Base-by-base conservation (phyloP, 495 filamentous ascomycete species). In the Terfezia claveryi region DNA sequence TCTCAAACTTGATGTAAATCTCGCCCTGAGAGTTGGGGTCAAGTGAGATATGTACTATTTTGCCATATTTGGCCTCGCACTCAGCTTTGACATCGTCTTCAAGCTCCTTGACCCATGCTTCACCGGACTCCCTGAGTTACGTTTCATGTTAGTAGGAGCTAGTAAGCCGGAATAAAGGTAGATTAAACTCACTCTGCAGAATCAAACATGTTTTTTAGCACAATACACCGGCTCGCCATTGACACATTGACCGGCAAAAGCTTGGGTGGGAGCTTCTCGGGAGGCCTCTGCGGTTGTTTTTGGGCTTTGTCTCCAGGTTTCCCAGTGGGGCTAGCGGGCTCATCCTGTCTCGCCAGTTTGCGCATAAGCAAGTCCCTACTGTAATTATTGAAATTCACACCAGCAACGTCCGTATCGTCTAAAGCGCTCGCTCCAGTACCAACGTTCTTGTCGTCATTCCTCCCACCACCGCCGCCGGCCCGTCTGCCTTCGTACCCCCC, bases 361-460 rank as follows among this genome's bases (percentile, higher is more conserved):
- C 85, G 79, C 92, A 95, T 96, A 68, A 96, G 80, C 61, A 87
- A 82, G 72, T 95, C 87, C 70, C 92, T 83, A 75, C 83, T 89
- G 72, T 92, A 94, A 67, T 95, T 96, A 76, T 86, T 94, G 81
- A 95, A 95, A 69, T 95, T 96, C 67, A 96, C 87, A 66, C 92
- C 92, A 36, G 84, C 85, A 67, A 99, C 87, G 70, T 99, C 92
- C 56, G 88, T 93, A 66, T 99, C 92, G 70, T 99, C 92, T 54
- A 99, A 73, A 62, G 91, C 91, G 72, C 89, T 95, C 49, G 92
- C 92, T 59, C 85, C 83, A 57, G 63, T 58, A 55, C 87, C 83
- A 57, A 83, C 78, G 60, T 77, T 76, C 72, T 94, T 94, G 61
- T 95, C 86, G 67, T 79, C 82, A 58, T 94, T 91, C 52, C 87